Conservation (phyloP, 345 rosid species). For the Sapria himalayana region DNA sequence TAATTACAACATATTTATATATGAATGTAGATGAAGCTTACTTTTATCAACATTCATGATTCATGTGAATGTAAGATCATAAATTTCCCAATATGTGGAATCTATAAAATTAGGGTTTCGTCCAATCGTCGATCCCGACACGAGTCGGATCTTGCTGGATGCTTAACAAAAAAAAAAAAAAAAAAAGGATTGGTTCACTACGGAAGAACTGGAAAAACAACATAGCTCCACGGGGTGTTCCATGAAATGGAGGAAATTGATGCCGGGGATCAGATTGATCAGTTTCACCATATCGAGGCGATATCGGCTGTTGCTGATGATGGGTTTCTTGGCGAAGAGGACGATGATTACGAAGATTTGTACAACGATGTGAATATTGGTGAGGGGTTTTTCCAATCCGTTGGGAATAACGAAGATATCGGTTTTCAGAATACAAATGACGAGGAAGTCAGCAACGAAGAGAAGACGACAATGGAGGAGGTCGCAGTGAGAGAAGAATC, state of each 20-base stretch:
- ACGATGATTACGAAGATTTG: conserved; percentile 64
- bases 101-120: no score
- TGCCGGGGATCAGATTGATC: conserved; percentile 33
- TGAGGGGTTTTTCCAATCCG: conserved; percentile 48
- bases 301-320: conserved; percentile 60
- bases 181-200: no score
- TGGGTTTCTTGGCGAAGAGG: conserved; percentile 35
- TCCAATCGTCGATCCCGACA: no score
- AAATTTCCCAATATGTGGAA: no score
- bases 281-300: conserved; percentile 43
- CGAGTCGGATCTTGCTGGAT: no score
- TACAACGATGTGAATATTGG: conserved; percentile 74
- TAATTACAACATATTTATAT: no score
- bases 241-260: conserved; percentile 21
- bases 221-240: conserved; percentile 8
- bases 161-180: no score
- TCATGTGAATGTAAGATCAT: no score
- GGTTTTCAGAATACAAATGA: conserved; percentile 18
- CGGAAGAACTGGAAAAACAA: neutral
- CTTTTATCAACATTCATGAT: no score
- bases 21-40: no score
- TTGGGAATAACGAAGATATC: conserved; percentile 27
- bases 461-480: no score
- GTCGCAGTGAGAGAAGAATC: conserved; percentile 18
- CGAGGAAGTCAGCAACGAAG: conserved; percentile 9